A percentile compares a stretch with the other conserved stretches of the same genome.
These are phyloP conservation scores for Podila clonocystis DNA, from an alignment of 192 early-diverging fungal genomes.

Conservation along the genomic window DNA sequence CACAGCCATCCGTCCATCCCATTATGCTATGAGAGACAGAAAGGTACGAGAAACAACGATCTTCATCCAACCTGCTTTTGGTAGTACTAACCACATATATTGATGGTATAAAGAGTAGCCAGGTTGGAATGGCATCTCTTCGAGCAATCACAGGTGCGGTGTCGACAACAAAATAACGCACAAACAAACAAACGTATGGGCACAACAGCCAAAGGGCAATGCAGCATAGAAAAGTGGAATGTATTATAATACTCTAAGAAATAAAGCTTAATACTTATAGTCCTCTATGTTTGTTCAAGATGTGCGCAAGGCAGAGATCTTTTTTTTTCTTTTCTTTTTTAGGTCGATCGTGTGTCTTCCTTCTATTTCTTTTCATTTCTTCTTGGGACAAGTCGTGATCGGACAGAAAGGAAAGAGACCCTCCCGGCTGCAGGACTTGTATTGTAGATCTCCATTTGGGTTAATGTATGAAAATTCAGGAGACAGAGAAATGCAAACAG, in stretches of 20 bases:
- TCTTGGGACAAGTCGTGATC: constrained; percentile 1
- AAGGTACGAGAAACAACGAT: background rate
- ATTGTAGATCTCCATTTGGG: background rate
- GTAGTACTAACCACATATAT: background rate
- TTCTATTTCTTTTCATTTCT: background rate
- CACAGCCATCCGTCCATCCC: constrained; percentile 13
- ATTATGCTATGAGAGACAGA: too few species aligned
- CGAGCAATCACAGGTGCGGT: too few species aligned
- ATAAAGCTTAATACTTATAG: too few species aligned
- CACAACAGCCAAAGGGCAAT: too few species aligned
- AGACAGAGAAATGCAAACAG: background rate
- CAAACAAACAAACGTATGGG: too few species aligned
- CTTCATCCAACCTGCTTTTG: constrained; percentile 32
- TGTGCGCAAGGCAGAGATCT: too few species aligned
- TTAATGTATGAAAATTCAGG: background rate
- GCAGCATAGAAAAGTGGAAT: too few species aligned
- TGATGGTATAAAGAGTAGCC: background rate
- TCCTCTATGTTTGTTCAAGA: too few species aligned
- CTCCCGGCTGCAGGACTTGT: background rate
- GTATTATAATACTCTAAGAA: too few species aligned
- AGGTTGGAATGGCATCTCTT: too few species aligned
- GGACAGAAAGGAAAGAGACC: background rate
- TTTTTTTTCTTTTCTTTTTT: background rate
- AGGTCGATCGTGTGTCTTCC: background rate
- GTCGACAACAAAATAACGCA: too few species aligned